Conservation (phyloP, 495 filamentous ascomycete species). For the Penicillium soppii region DNA sequence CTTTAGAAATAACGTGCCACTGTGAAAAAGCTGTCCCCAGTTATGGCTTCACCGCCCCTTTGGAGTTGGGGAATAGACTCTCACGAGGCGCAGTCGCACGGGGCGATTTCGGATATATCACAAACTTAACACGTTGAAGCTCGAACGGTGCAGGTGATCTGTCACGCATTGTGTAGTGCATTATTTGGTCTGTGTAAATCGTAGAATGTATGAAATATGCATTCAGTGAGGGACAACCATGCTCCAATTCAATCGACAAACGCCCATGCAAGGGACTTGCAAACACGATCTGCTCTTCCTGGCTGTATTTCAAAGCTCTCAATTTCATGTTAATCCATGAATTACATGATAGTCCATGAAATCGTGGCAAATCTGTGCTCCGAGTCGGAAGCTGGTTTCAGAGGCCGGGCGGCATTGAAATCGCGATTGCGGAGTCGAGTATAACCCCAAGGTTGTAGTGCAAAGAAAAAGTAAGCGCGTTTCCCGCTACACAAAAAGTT, state of each 20-base stretch:
- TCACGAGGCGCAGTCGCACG: slow-evolving; percentile 9
- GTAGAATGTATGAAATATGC: slow-evolving; percentile 8
- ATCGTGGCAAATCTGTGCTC: slow-evolving; percentile 1
- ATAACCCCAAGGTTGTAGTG: too few species aligned
- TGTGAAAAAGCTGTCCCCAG: not conserved
- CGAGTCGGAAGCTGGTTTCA: slow-evolving; percentile 14
- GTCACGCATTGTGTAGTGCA: slow-evolving; percentile 12
- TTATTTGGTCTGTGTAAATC: slow-evolving; percentile 8
- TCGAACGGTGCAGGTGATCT: slow-evolving; percentile 21
- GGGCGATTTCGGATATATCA: slow-evolving; percentile 2
- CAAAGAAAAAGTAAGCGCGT: too few species aligned
- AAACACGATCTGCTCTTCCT: slow-evolving; percentile 11
- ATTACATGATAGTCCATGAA: not conserved
- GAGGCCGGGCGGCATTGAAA: slow-evolving; percentile 3
- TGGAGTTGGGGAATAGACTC: not conserved
- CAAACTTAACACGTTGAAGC: slow-evolving; percentile 10
- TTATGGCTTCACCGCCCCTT: slow-evolving; percentile 24
- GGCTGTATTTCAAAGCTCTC: slow-evolving; percentile 13
- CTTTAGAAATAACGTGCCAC: slow-evolving; percentile 4
- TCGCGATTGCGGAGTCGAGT: slow-evolving; percentile 3
- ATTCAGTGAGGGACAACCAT: slow-evolving; percentile 14
- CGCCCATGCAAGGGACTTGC: slow-evolving; percentile 18
- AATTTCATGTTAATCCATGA: not conserved
- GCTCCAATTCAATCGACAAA: slow-evolving; percentile 8
- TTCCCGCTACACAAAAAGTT: too few species aligned